Evolutionary conservation across 768 basidiomycete species (phyloP).

Genomic region (Trametes cinnabarina): DNA sequence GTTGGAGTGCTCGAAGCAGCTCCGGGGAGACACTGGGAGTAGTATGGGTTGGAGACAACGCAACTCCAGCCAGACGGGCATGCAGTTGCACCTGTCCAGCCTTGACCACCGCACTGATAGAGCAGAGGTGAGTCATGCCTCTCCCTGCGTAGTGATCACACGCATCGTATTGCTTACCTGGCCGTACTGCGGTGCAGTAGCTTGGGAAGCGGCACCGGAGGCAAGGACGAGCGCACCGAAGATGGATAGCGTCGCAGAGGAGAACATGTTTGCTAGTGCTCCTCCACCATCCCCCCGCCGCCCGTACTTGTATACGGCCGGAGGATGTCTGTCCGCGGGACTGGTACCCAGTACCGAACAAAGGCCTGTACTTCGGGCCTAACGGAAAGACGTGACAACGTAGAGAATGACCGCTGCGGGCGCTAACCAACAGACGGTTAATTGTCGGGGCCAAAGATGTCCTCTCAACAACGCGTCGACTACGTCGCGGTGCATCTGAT

Average conservation of each 20-base stretch:
- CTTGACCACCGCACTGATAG: slow-evolving; percentile 49
- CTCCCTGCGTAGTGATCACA: neutral
- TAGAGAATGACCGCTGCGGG: neutral
- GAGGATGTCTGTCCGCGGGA: neutral
- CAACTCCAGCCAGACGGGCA: slow-evolving; percentile 50
- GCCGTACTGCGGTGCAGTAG: slow-evolving; percentile 27
- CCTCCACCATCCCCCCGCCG: neutral
- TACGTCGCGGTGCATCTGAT: neutral
- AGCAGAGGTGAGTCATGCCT: neutral
- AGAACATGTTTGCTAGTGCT: slow-evolving; percentile 12
- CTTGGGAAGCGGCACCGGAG: slow-evolving; percentile 22
- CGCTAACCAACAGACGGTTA: neutral
- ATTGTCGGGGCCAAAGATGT: slow-evolving; percentile 5
- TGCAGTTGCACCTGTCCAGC: slow-evolving; percentile 50
- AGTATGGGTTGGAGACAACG: slow-evolving; percentile 43
- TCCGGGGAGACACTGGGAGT: slow-evolving; percentile 56
- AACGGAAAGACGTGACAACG: neutral
- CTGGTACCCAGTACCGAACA: slow-evolving; percentile 6
- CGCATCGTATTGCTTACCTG: slow-evolving; percentile 16
- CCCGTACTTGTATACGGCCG: slow-evolving; percentile 1
- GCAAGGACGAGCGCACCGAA: slow-evolving; percentile 19
- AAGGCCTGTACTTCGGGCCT: slow-evolving; percentile 15
- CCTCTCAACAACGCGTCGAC: neutral
- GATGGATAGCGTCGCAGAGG: slow-evolving; percentile 14
- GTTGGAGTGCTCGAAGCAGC: slow-evolving; percentile 28